These are phyloP conservation scores for Colletotrichum lini DNA, from an alignment of 2,329 filamentous ascomycete genomes.

Conservation along the genomic window DNA sequence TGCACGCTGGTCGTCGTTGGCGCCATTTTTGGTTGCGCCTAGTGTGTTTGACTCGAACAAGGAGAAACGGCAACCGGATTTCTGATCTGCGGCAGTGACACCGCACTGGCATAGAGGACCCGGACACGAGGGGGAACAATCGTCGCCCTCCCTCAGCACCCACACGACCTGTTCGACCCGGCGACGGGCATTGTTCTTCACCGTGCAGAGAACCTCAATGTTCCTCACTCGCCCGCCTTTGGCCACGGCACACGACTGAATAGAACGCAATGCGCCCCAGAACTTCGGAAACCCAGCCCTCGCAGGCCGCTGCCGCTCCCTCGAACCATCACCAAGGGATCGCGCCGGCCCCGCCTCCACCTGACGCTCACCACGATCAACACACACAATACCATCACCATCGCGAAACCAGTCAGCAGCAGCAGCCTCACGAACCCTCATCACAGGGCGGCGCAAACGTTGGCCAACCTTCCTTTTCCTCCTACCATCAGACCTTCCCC, in stretches of 20 bases:
- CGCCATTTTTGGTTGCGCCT: constrained; percentile 19
- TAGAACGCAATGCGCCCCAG: constrained; percentile 34
- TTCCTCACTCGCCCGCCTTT: constrained; percentile 26
- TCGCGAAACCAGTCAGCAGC: constrained; percentile 30
- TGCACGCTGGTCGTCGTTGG: constrained; percentile 18
- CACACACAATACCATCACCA: constrained; percentile 23
- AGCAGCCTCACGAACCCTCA: constrained; percentile 18
- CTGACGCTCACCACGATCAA: constrained; percentile 23
- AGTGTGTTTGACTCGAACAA: constrained; percentile 15
- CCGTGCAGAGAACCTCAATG: constrained; percentile 23
- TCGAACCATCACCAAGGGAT: constrained; percentile 36
- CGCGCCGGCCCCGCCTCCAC: constrained; percentile 27
- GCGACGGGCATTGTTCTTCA: constrained; percentile 13
- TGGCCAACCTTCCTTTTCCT: constrained; percentile 21
- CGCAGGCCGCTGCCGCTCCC: constrained; percentile 26
- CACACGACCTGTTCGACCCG: constrained; percentile 26
- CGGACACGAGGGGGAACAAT: constrained; percentile 1
- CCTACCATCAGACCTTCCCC: constrained; percentile 32
- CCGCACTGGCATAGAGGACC: constrained; percentile 8
- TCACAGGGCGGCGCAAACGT: constrained; percentile 8
- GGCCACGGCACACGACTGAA: constrained; percentile 37
- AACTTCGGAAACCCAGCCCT: constrained; percentile 38
- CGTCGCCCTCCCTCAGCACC: neutral
- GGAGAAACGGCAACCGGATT: constrained; percentile 13
- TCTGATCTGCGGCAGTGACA: constrained; percentile 17